Base-by-base conservation (phyloP, 805 yeast genomes). In the Zygoascus bituminiphila region DNA sequence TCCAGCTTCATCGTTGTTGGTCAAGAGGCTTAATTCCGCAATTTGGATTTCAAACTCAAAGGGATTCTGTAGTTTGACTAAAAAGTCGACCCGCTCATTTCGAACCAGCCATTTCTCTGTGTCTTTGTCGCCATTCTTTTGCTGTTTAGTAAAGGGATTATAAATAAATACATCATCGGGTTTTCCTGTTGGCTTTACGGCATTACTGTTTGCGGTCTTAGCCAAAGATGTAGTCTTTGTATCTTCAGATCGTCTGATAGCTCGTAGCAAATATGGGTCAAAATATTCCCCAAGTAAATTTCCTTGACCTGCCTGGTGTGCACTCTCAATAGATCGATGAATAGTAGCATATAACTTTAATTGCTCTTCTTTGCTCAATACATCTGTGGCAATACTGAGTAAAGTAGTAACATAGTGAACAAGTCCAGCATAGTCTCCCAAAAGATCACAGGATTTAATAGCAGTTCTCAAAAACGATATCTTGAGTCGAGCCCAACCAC, bases 1-100 rank as follows among this genome's bases (percentile, higher is more conserved):
- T 22, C 44, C 44, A 15, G 31, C 44, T 14, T 52, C 51, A 6
- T 52, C 58, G 2, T 52, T 52, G 3, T 52, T 49, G 20, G 60
- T 51, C 4, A 63, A 56, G 8, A 66, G 50, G 4, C 44, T 39
- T 22, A 64, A 44, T 44, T 65, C 61, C 17, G 70, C 68, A 4
- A 89, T 66, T 35, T 77, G 81, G 12, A 89, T 67, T 38, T 82
- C 87, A 62, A 86, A 87, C 5, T 77, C 76, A 65, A 79, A 87
- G 7, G 96, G 95, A 61, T 91, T 91, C 59, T 84, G 88, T 7
- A 89, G 58, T 2, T 70, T 66, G 1, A 86, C 66, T 5, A 68
- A 61, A 15, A 84, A 68, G 49, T 79, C 83, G 10, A 77, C 75
- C 4, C 75, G 69, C 46, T 88, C 95, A 29, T 80, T 84, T 54